phyloP scores from a whole-genome alignment of 371 early-diverging fungal species.

The Gilbertella persicaria region DNA sequence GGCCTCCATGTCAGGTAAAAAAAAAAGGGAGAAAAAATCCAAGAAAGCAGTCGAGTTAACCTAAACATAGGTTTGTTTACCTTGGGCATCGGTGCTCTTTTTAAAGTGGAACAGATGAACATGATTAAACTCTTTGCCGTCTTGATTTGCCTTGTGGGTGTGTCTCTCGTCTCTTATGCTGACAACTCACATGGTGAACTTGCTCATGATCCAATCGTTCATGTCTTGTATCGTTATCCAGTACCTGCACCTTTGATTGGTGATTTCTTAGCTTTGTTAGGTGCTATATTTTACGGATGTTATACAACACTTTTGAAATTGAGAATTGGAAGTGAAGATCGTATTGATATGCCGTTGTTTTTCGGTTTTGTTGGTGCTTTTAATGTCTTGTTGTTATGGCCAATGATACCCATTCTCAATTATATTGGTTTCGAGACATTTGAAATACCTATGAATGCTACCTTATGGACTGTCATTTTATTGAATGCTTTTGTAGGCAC shows the following conservation, averaged over 20 bases:
- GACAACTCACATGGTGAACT: constrained; percentile 20
- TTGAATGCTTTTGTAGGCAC: constrained; percentile 78
- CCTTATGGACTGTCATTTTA: constrained; percentile 59
- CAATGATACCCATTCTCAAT: constrained; percentile 62
- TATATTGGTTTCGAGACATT: constrained; percentile 66
- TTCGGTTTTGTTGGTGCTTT: constrained; percentile 81
- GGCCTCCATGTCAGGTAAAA: constrained; percentile 68
- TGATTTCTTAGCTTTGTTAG: constrained; percentile 65
- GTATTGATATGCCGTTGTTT: constrained; percentile 71
- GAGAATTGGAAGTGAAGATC: constrained; percentile 64
- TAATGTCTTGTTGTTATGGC: constrained; percentile 68
- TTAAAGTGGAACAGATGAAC: constrained; percentile 64
- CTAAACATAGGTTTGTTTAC: constrained; percentile 64
- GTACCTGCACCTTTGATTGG: constrained; percentile 52
- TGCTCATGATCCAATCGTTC: constrained; percentile 1
- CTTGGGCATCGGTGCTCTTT: constrained; percentile 62
- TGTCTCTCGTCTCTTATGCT: constrained; percentile 50
- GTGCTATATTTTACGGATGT: constrained; percentile 76
- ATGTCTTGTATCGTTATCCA: neutral
- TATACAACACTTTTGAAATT: constrained; percentile 75
- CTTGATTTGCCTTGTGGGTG: constrained; percentile 52
- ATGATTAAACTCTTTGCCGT: constrained; percentile 59
- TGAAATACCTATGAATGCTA: constrained; percentile 51
- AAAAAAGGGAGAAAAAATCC: neutral
- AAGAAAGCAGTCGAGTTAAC: neutral